A percentile compares a stretch with the other conserved stretches of the same genome.
phyloP scores from a whole-genome alignment of 2,329 filamentous ascomycete species.

The Penicillium sp. region DNA sequence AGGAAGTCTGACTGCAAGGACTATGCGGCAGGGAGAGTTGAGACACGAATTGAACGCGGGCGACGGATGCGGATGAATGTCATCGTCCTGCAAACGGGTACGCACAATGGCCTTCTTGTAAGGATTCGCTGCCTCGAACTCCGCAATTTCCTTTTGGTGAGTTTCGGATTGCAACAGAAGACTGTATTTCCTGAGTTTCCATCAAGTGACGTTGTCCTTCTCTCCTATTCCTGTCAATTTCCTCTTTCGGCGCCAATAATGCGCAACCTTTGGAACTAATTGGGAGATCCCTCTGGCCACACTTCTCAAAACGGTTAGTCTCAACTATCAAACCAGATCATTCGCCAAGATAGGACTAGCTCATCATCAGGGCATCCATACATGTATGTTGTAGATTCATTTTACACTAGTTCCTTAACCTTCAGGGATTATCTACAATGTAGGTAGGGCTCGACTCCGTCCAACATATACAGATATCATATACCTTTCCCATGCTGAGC shows the following conservation, averaged over 20 bases:
- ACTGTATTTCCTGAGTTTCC: background rate
- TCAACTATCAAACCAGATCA: too few relatives aligned
- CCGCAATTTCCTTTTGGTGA: background rate
- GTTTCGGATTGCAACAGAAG: background rate
- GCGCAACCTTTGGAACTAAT: too few relatives aligned
- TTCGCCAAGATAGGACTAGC: too few relatives aligned
- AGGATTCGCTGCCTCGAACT: background rate
- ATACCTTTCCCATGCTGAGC: too few relatives aligned
- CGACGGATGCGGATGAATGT: constrained; percentile 25
- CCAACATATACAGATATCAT: too few relatives aligned
- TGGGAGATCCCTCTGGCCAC: too few relatives aligned
- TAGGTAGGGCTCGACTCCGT: too few relatives aligned
- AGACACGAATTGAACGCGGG: constrained; percentile 21
- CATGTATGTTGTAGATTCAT: too few relatives aligned
- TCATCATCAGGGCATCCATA: too few relatives aligned
- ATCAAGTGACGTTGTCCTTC: background rate
- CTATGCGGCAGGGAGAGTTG: constrained; percentile 24
- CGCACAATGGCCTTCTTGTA: background rate
- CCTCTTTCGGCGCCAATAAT: constrained; percentile 14
- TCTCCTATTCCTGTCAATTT: background rate
- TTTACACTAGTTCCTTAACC: too few relatives aligned
- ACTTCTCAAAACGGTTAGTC: too few relatives aligned
- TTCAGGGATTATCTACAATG: too few relatives aligned
- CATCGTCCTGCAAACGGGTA: constrained; percentile 17
- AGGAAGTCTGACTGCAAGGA: constrained; percentile 19